Conservation (phyloP, 768 basidiomycete genomes). For the Leccinum incarnatum region DNA sequence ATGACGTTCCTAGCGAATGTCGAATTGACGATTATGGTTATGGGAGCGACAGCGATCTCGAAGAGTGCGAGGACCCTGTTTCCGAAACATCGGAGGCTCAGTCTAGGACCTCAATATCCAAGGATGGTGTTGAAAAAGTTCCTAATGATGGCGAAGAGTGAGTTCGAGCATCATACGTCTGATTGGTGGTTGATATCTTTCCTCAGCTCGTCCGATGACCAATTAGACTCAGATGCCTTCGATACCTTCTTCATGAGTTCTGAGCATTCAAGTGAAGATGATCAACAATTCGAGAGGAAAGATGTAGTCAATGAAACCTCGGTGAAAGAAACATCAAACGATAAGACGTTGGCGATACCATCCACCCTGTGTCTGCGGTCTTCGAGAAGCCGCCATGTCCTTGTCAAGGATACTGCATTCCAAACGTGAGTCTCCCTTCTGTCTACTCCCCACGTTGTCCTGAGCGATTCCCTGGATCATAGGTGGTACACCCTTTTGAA, state of each 20-base stretch:
- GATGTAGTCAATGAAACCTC: background rate
- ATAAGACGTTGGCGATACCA: background rate
- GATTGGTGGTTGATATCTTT: too few relatives aligned
- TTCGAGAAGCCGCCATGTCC: background rate
- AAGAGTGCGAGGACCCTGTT: background rate
- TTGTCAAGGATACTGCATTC: background rate
- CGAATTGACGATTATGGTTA: background rate
- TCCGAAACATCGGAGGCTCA: background rate
- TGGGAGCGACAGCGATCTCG: background rate
- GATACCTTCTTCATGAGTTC: background rate
- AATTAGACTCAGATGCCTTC: background rate
- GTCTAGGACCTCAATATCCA: too few relatives aligned
- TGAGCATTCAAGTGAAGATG: background rate
- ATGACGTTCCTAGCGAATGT: background rate
- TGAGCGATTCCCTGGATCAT: background rate
- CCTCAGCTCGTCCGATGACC: background rate
- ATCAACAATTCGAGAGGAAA: background rate
- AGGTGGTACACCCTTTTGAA: background rate
- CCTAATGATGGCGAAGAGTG: too few relatives aligned
- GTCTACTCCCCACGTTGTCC: background rate
- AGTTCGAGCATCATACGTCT: too few relatives aligned
- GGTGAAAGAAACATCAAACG: background rate
- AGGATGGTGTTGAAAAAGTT: too few relatives aligned
- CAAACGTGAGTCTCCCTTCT: background rate
- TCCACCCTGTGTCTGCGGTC: background rate